Base-by-base conservation (phyloP, 805 yeast species). In the Jamesozyma jinghongensis region DNA sequence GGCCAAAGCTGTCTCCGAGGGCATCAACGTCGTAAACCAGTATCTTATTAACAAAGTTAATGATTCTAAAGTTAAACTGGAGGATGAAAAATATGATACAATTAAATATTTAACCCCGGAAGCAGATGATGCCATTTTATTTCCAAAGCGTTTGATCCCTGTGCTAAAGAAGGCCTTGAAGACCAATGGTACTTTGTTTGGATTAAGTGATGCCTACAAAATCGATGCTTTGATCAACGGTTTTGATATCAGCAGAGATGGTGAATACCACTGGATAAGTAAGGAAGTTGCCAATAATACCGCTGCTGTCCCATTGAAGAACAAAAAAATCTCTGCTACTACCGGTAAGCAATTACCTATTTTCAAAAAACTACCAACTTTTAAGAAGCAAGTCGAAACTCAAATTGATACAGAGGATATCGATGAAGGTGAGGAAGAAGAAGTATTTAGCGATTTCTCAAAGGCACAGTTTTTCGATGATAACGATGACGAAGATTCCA, bases 181-280 rank as follows among this genome's bases (percentile, higher is more conserved):
- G 34, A 47, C 53, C 6, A 66, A 62, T 18, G 85, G 85, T 19
- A 59, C 43, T 28, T 60, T 79, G 25, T 57, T 59, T 32, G 86
- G 86, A 7, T 69, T 77, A 66, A 47, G 66, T 65, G 59, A 59
- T 36, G 40, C 17, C 3, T 54, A 47, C 40, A 61, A 59, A 36
- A 57, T 85, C 40, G 81, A 79, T 50, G 88, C 79, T 19, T 66
- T 83, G 39, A 69, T 79, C 68, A 69, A 71, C 26, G 90, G 88
- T 0, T 80, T 83, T 47, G 62, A 74, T 22, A 47, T 59, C 6
- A 32, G 33, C 8, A 32, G 18, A 8, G 41, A 35, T n/a, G 63
- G 69, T 5, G 58, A 57, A 19, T 62, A 68, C 19, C 53, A 51
- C 32, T 83, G 88, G 87, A 49, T 65, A 11, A 79, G 73, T 55